A percentile compares a stretch with the other conserved stretches of the same genome.
phyloP scores from a whole-genome alignment of 768 basidiomycete species.

The Hypholoma fasciculare region DNA sequence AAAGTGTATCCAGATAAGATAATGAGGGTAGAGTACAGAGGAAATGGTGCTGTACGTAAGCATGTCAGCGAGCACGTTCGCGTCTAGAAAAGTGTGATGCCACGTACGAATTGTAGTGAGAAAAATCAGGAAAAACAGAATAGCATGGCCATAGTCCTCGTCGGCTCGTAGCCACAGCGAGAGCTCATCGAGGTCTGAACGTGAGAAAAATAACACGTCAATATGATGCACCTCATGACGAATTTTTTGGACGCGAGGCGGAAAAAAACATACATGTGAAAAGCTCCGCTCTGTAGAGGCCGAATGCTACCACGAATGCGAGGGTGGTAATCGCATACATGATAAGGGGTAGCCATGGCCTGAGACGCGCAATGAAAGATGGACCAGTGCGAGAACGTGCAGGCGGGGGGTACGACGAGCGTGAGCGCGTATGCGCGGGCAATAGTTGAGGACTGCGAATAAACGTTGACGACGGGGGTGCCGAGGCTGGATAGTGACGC shows the following conservation, averaged over 20 bases:
- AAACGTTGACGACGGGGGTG: constrained; percentile 9
- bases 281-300: constrained; percentile 79
- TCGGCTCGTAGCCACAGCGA: constrained; percentile 77
- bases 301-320: constrained; percentile 78
- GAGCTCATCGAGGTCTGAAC: constrained; percentile 75
- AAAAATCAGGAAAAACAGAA: constrained; percentile 83
- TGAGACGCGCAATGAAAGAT: constrained; percentile 29
- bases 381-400: constrained; percentile 2
- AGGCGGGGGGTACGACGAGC: constrained; percentile 14
- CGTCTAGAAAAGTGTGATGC: background rate
- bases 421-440: constrained; percentile 11
- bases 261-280: constrained; percentile 64
- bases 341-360: constrained; percentile 77
- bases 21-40: constrained; percentile 92
- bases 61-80: constrained; percentile 2
- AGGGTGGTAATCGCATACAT: constrained; percentile 77
- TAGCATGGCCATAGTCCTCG: constrained; percentile 70
- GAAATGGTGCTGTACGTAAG: constrained; percentile 67
- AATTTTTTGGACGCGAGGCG: background rate
- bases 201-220: constrained; percentile 8
- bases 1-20: constrained; percentile 91
- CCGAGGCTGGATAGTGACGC: constrained; percentile 11
- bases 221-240: background rate
- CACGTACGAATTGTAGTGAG: constrained; percentile 84
- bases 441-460: constrained; percentile 1